Base-by-base conservation (phyloP, 148 eudicot species). In the Cornus suecica region DNA sequence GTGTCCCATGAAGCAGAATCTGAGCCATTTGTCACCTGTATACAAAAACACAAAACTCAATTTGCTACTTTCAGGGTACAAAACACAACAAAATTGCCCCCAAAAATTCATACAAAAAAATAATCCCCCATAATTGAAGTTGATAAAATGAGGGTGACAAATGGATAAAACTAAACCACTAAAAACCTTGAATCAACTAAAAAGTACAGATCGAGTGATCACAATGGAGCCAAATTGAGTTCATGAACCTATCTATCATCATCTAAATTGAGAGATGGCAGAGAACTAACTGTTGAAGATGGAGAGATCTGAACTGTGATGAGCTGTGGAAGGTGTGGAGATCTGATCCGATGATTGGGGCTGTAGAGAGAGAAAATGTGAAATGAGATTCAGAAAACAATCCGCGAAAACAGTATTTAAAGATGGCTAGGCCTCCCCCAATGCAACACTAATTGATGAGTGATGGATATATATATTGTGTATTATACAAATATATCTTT, bases 1-100 rank as follows among this genome's bases (percentile, higher is more conserved):
- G 87, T 34, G 96, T 93, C 23, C 98, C 98, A 77, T 93, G 98
- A 25, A 93, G 90, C 87, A 91, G 76, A 52, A 86, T 79, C 69
- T 83, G 87, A 66, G 90, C 88, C 98, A 93, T 93, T 74, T 76
- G 58, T 75, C 61, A 79, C 79, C 81, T 80, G 74, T 41, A 29
- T 42, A 74, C 22, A 10, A 37, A 25, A 2, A 72, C 24, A 69
- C 27, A 16, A n/a, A 11, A 60, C 9, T 65, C 16, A 51, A 7
- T 25, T 9, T 23, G 14, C 77, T 65, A 28, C 27, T 61, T 31
- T 61, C 64, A 62, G 25, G 71, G 26, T 24, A 16, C 15, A 70
- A 27, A 58, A 61, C 45, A 29, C 26, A 66, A 26, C 10, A 1
- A 2, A 10, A 67, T 20, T 14, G 6, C 2, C 23, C 58, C 25